Base-by-base conservation (phyloP, 495 filamentous ascomycete species). In the Neurospora sp. region DNA sequence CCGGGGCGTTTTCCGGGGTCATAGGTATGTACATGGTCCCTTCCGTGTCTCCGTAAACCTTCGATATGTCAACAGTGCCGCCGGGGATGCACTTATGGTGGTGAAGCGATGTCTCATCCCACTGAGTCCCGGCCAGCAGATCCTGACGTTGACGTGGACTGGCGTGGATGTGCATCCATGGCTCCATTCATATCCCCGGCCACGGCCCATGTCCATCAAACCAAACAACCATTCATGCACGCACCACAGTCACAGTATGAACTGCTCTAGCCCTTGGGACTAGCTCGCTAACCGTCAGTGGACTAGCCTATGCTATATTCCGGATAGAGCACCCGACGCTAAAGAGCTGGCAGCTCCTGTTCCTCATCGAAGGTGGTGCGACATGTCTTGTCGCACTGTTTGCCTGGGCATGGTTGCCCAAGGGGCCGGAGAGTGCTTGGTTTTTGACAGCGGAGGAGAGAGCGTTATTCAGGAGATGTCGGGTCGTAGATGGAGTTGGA, bases 291-390 rank as follows among this genome's bases (percentile, higher is more conserved):
- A 65, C 53, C 53, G 27, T 16, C 14, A 35, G 6, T 37, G 53
- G 53, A 65, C 40, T 41, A 78, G 78, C 77, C 27, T 79, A 80
- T 61, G 79, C 73, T 8, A 74, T 78, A 18, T 78, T 81, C 38
- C 77, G 78, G 0, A 73, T 79, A 10, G 39, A 82, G 18, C 65
- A 71, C 18, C 74, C 73, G 10, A 71, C 73, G 16, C 76, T 82
- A 70, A 75, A 87, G 74, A 83, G 80, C 72, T 89, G 89, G 84
- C 85, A 89, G 76, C 80, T 87, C 20, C 81, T 90, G 4, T 90
- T 90, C 74, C 73, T 89, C 71, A 80, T 89, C 39, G 87, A 90
- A 77, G 88, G 86, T 5, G 73, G 73, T 3, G 71, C 82, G 9
- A 90, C 87, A 6, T 81, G 87, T 18, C 18, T 82, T 4, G 69